Evolutionary conservation across 768 basidiomycete genomes (phyloP).

Genomic region (Trametes cingulata): DNA sequence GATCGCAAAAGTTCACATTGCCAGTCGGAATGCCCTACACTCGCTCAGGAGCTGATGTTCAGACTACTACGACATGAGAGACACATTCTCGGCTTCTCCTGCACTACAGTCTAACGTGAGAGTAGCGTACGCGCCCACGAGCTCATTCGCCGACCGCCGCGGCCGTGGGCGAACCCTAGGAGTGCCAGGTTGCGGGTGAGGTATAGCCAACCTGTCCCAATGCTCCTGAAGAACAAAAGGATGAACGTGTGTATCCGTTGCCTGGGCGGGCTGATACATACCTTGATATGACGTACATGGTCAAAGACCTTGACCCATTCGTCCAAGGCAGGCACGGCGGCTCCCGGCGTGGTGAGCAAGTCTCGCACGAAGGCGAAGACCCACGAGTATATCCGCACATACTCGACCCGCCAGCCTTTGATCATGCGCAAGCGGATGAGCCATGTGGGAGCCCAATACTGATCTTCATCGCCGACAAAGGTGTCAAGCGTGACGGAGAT

Average conservation of each 20-base stretch:
- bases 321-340: neutral
- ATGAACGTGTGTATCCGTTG: neutral
- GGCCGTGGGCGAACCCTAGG: too few relatives aligned
- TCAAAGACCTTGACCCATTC: neutral
- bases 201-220: too few relatives aligned
- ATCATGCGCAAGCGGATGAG: neutral
- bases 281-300: neutral
- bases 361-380: neutral
- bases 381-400: neutral
- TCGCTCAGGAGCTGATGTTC: too few relatives aligned
- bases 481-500: neutral
- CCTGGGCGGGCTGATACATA: neutral
- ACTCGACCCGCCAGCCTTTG: neutral
- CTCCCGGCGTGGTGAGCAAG: neutral
- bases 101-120: too few relatives aligned
- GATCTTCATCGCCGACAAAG: neutral
- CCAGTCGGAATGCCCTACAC: too few relatives aligned
- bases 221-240: too few relatives aligned
- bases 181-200: too few relatives aligned
- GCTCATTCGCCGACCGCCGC: too few relatives aligned
- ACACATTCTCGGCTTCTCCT: too few relatives aligned
- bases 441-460: neutral
- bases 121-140: too few relatives aligned
- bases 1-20: too few relatives aligned
- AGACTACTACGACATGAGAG: too few relatives aligned